Evolutionary conservation across 257 asterid species (phyloP).

Genomic region (Solanum medicagineum): DNA sequence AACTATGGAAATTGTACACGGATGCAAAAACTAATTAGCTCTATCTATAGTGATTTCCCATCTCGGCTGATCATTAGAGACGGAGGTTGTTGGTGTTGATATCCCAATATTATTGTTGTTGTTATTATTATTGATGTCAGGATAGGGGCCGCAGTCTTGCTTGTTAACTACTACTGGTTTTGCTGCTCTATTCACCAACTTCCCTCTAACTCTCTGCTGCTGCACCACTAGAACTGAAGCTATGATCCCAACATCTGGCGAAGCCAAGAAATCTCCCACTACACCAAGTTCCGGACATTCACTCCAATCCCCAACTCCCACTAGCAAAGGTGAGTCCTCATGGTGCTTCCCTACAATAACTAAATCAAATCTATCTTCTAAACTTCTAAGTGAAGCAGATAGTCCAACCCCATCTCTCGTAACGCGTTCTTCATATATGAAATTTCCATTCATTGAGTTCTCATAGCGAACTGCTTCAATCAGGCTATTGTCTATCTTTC

Average conservation of each 20-base stretch:
- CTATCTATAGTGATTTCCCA: slow-evolving; percentile 20
- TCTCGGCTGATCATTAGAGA: neutral
- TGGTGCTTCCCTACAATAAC: slow-evolving; percentile 57
- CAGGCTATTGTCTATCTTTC: slow-evolving; percentile 40
- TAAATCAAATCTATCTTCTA: slow-evolving; percentile 37
- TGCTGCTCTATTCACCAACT: slow-evolving; percentile 17
- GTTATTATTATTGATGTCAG: neutral
- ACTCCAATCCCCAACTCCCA: slow-evolving; percentile 71
- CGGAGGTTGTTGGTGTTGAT: neutral
- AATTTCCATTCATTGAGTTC: slow-evolving; percentile 38
- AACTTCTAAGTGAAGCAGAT: slow-evolving; percentile 28
- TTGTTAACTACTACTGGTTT: slow-evolving; percentile 26
- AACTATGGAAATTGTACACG: neutral
- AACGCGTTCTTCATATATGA: slow-evolving; percentile 55
- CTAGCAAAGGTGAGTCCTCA: slow-evolving; percentile 40
- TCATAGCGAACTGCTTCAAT: slow-evolving; percentile 51
- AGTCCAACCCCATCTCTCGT: slow-evolving; percentile 64
- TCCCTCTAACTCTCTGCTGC: slow-evolving; percentile 50
- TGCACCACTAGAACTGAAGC: slow-evolving; percentile 77
- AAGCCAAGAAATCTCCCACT: slow-evolving; percentile 62
- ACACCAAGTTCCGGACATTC: slow-evolving; percentile 86
- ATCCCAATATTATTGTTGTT: neutral
- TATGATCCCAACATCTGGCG: slow-evolving; percentile 38
- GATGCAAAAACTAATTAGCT: neutral
- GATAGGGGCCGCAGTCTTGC: slow-evolving; percentile 11